phyloP scores from a whole-genome alignment of 441 rosid species.

The Dalechampia spathulata region DNA sequence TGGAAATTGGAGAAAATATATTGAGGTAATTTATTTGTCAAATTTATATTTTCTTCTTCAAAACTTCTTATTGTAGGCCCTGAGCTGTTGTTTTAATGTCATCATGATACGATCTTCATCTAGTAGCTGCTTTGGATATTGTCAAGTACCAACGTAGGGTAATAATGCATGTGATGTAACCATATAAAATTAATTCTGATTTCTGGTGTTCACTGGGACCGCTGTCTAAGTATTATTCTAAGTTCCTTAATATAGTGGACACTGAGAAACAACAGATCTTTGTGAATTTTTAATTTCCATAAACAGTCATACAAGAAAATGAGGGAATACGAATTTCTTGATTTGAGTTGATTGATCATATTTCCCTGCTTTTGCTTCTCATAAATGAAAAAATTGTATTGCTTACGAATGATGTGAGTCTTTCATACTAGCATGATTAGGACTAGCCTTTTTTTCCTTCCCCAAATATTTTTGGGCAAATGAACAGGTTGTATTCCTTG shows the following conservation, averaged over 20 bases:
- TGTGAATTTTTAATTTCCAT: too few relatives aligned
- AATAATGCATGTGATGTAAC: neutral
- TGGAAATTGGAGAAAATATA: constrained; percentile 92
- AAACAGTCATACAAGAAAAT: too few relatives aligned
- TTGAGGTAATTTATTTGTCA: constrained; percentile 46
- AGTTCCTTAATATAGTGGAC: too few relatives aligned
- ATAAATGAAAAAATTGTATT: too few relatives aligned
- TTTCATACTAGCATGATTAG: neutral
- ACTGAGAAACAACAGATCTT: too few relatives aligned
- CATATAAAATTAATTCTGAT: too few relatives aligned
- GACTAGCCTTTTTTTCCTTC: neutral
- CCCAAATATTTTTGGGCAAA: neutral
- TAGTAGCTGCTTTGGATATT: neutral
- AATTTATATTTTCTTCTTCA: neutral
- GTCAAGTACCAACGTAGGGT: constrained; percentile 5
- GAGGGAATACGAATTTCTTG: too few relatives aligned
- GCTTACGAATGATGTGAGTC: too few relatives aligned
- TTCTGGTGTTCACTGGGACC: too few relatives aligned
- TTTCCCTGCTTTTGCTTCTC: too few relatives aligned
- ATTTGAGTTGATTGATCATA: too few relatives aligned
- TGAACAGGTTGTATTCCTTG: neutral
- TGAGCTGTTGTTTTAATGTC: constrained; percentile 7
- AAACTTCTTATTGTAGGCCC: neutral
- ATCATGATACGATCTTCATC: neutral
- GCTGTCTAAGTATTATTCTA: too few relatives aligned